Base-by-base conservation (phyloP, 495 filamentous ascomycete genomes). In the Hypoxylon cercidicola region DNA sequence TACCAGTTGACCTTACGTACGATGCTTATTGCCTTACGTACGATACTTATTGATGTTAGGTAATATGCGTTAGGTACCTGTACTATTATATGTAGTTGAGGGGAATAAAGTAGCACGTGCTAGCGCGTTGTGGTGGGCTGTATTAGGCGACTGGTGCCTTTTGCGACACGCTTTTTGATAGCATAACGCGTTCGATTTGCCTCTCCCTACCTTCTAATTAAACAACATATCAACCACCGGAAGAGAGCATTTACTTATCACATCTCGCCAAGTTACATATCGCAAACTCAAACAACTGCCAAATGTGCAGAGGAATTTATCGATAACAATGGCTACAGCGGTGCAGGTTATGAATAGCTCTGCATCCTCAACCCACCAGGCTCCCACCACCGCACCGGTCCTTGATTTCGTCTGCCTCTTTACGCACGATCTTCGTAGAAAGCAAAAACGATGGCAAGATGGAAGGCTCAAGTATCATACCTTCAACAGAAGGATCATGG, bases 381-480 rank as follows among this genome's bases (percentile, higher is more conserved):
- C 80, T 11, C 84, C 87, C 56, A 87, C 87, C 72, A 93, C 89
- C 30, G 92, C 93, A 2, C 82, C 85, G 0, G 90, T 97, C 21
- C 77, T 89, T 66, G 92, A 95, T 64, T 93, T 88, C 69, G 80
- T 86, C 54, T 97, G 93, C 68, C 87, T 97, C 18, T 97, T 90
- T 75, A 96, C 91, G 4, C 84, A 89, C 63, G 93, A 97, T 71
- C 73, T 96, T 49, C 86, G 88, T 8, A 85, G 90, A 49, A 97
- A 97, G 75, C 86, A 89, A 51, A 97, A 97, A 76, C 79, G 90
- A 45, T 97, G 93, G 93, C 91, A 94, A 66, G 93, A 97, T 89
- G 93, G 93, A 40, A 86, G 88, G 44, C 83, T 97, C 28, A 87
- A 89, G 51, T 96, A 87, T 70, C 93, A 97, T 72, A 90, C 90